phyloP scores from a whole-genome alignment of 2,329 filamentous ascomycete genomes.

The Aspergillus pseudoviridinutans region DNA sequence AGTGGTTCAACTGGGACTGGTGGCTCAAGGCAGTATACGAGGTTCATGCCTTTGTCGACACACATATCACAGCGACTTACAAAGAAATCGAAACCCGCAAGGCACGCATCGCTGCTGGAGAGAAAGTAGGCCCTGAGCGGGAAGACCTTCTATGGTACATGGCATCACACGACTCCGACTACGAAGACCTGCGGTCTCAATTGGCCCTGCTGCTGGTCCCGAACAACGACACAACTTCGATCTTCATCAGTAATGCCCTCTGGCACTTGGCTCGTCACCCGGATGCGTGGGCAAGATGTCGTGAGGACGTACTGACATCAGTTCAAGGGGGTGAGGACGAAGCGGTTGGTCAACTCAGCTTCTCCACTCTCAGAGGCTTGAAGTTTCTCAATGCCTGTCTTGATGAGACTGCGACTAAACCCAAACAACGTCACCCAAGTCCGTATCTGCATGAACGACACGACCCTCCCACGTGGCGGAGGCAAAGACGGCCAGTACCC shows the following conservation, averaged over 20 bases:
- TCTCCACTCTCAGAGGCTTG: neutral
- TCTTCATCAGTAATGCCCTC: conserved; percentile 11
- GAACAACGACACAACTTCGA: conserved; percentile 14
- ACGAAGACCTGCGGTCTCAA: conserved; percentile 6
- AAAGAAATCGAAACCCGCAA: neutral
- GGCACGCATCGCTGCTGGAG: neutral
- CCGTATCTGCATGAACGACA: conserved; percentile 16
- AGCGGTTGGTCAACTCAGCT: neutral
- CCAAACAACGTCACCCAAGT: conserved; percentile 6
- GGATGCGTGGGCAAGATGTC: neutral
- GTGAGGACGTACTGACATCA: no score
- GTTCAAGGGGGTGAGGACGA: no score
- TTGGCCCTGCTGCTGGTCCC: conserved; percentile 7
- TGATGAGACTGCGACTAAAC: conserved; percentile 12
- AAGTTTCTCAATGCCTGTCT: conserved; percentile 5
- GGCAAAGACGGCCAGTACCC: conserved; percentile 8
- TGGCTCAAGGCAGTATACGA: conserved; percentile 1
- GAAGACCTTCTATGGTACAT: conserved; percentile 10
- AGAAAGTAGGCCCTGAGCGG: neutral
- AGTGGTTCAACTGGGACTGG: neutral
- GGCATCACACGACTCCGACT: neutral
- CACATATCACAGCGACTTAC: neutral
- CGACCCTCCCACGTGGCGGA: conserved; percentile 19
- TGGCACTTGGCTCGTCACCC: conserved; percentile 9
- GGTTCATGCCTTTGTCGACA: conserved; percentile 1